A percentile compares a stretch with the other conserved stretches of the same genome.
Evolutionary conservation across 805 yeast genomes (phyloP).

Genomic region (Vanderwaltozyma tropicalis): DNA sequence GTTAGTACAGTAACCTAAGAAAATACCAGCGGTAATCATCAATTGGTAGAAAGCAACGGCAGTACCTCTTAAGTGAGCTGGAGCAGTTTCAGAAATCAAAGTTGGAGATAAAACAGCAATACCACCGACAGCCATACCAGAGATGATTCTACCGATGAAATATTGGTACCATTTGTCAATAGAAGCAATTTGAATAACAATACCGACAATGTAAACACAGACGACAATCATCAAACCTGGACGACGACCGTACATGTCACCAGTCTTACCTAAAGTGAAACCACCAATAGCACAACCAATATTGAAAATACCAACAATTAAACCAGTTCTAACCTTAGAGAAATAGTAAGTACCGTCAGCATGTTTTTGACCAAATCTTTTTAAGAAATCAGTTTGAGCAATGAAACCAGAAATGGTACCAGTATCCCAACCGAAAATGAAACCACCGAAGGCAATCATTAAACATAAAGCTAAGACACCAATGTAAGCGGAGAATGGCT

Average conservation of each 20-base stretch:
- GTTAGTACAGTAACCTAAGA: slow-evolving; percentile 65
- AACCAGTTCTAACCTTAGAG: slow-evolving; percentile 46
- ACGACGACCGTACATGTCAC: slow-evolving; percentile 59
- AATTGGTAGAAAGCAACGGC: slow-evolving; percentile 63
- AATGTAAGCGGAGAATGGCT: slow-evolving; percentile 21
- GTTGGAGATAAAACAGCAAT: slow-evolving; percentile 69
- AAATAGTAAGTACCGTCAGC: slow-evolving; percentile 30
- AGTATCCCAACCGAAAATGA: slow-evolving; percentile 70
- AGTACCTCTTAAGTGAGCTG: slow-evolving; percentile 51
- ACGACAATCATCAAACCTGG: slow-evolving; percentile 49
- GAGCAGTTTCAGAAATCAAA: slow-evolving; percentile 41
- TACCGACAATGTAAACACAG: slow-evolving; percentile 57
- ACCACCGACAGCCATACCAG: slow-evolving; percentile 77
- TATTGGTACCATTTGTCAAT: slow-evolving; percentile 54
- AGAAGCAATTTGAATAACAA: slow-evolving; percentile 53
- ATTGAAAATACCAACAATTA: slow-evolving; percentile 53
- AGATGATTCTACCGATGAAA: slow-evolving; percentile 54
- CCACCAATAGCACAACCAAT: slow-evolving; percentile 74
- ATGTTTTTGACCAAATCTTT: slow-evolving; percentile 41
- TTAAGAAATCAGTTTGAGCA: slow-evolving; percentile 41
- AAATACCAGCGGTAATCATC: slow-evolving; percentile 64
- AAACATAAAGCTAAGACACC: slow-evolving; percentile 25
- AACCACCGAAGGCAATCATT: slow-evolving; percentile 63
- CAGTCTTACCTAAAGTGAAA: slow-evolving; percentile 45
- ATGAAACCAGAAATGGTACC: slow-evolving; percentile 58